phyloP scores from a whole-genome alignment of 2,329 filamentous ascomycete species.

The Scedosporium apiospermum region DNA sequence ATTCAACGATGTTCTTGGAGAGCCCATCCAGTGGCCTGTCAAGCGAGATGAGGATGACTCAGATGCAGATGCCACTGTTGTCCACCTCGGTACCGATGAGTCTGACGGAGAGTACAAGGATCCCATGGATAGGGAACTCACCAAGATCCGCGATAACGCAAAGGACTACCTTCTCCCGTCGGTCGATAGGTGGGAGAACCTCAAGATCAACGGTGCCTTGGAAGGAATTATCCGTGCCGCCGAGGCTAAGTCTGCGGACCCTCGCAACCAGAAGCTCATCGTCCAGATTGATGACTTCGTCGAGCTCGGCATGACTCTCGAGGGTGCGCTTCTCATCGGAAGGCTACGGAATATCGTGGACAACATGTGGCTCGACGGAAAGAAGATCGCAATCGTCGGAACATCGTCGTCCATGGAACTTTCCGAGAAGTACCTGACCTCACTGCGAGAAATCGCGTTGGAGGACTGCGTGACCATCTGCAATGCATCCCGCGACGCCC shows the following conservation, averaged over 20 bases:
- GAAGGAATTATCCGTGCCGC: slow-evolving; percentile 45
- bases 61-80: slow-evolving; percentile 15
- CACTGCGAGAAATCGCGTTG: slow-evolving; percentile 26
- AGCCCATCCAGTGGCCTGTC: slow-evolving; percentile 12
- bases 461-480: slow-evolving; percentile 26
- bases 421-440: slow-evolving; percentile 30
- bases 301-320: slow-evolving; percentile 60
- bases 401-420: slow-evolving; percentile 53
- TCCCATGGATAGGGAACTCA: slow-evolving; percentile 33
- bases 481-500: slow-evolving; percentile 8
- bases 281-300: slow-evolving; percentile 74
- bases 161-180: slow-evolving; percentile 19
- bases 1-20: slow-evolving; percentile 31
- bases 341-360: slow-evolving; percentile 65
- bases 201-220: slow-evolving; percentile 49
- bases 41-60: slow-evolving; percentile 26
- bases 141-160: slow-evolving; percentile 28
- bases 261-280: slow-evolving; percentile 45
- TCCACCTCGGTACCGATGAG: slow-evolving; percentile 13
- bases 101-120: slow-evolving; percentile 15
- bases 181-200: slow-evolving; percentile 48
- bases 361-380: slow-evolving; percentile 59
- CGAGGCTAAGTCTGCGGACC: slow-evolving; percentile 22
- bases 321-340: slow-evolving; percentile 60
- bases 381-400: slow-evolving; percentile 69